A percentile compares a stretch with the other conserved stretches of the same genome.
phyloP scores from a whole-genome alignment of 2,329 filamentous ascomycete species.

The Pseudogymnoascus verrucosus region DNA sequence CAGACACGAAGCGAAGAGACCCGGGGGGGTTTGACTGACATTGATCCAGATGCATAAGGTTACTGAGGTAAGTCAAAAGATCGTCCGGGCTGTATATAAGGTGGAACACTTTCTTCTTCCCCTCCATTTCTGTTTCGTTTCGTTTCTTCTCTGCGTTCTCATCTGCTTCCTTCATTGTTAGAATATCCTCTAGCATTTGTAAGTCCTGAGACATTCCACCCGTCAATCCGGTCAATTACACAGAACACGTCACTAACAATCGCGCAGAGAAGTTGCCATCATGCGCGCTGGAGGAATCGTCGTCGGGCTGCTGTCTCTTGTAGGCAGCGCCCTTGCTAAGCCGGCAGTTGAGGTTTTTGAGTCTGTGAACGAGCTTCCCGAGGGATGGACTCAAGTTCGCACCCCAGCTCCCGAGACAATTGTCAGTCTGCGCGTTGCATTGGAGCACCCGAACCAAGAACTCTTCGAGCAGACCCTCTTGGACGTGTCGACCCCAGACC shows the following conservation, averaged over 20 bases:
- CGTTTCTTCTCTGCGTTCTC: neutral
- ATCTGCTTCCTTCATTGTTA: neutral
- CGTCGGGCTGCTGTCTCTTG: conserved; percentile 4
- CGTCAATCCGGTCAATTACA: neutral
- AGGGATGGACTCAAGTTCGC: conserved; percentile 20
- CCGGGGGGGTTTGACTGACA: neutral
- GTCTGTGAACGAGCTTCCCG: conserved; percentile 16
- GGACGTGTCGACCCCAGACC: conserved; percentile 37
- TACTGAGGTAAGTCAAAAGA: neutral
- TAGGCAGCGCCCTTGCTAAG: neutral
- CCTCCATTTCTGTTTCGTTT: neutral
- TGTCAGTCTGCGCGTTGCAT: conserved; percentile 19
- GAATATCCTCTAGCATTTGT: neutral
- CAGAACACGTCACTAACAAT: neutral
- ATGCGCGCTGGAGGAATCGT: conserved; percentile 8
- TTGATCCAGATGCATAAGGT: neutral
- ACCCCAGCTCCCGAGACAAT: conserved; percentile 15
- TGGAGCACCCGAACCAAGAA: conserved; percentile 7
- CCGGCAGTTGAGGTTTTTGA: conserved; percentile 18
- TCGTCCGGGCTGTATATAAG: neutral
- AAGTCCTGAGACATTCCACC: neutral
- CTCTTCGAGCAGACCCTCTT: conserved; percentile 18
- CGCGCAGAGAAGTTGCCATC: neutral
- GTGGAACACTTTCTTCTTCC: neutral
- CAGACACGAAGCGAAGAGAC: neutral